Conservation (phyloP, 2,329 filamentous ascomycete species). For the Fusarium illudens region DNA sequence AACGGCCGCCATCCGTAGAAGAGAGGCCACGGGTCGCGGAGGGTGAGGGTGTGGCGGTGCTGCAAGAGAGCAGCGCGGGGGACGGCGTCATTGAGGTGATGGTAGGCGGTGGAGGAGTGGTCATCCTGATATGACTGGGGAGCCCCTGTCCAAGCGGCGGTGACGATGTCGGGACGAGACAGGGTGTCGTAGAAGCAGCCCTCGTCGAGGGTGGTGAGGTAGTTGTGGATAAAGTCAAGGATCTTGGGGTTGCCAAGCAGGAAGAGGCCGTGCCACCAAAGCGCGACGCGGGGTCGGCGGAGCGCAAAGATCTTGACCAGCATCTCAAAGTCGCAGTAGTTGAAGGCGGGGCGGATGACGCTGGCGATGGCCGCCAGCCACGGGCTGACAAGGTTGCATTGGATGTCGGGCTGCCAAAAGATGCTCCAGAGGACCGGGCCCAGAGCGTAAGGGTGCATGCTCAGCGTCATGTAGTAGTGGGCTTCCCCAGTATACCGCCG, state of each 20-base stretch:
- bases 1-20: conserved; percentile 42
- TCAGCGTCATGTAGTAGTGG: conserved; percentile 45
- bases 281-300: conserved; percentile 40
- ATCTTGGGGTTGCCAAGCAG: conserved; percentile 34
- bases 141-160: conserved; percentile 38
- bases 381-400: conserved; percentile 44
- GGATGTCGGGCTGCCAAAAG: conserved; percentile 44
- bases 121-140: conserved; percentile 40
- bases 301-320: conserved; percentile 37
- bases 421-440: conserved; percentile 44
- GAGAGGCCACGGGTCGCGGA: conserved; percentile 42
- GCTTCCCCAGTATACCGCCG: conserved; percentile 32
- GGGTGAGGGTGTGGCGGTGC: conserved; percentile 39
- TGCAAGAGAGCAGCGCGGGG: conserved; percentile 36
- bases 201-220: conserved; percentile 40
- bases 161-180: conserved; percentile 41
- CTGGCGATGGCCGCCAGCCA: conserved; percentile 40
- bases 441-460: conserved; percentile 40
- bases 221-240: conserved; percentile 36
- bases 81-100: conserved; percentile 20
- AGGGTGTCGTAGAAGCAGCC: conserved; percentile 39
- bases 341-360: conserved; percentile 35
- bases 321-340: conserved; percentile 34
- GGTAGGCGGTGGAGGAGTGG: conserved; percentile 13
- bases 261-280: conserved; percentile 45